Percentiles rank a stretch among this genome's conserved stretches.
Conservation (phyloP, 352 stramenopile species). For the Phytophthora sp. region DNA sequence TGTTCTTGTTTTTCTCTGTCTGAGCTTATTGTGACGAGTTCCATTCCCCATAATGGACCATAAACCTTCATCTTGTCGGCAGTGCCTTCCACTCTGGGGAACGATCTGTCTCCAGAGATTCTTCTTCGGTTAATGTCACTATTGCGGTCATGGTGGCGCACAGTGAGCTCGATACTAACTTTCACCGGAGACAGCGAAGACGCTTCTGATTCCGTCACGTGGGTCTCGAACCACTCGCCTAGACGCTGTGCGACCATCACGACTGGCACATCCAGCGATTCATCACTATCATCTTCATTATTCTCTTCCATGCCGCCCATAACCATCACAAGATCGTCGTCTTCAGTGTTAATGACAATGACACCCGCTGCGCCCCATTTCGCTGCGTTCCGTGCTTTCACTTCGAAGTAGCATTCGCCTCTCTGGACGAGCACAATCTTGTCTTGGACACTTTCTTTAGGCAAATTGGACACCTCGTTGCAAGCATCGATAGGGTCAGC, state of each 20-base stretch:
- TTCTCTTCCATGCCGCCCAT: constrained; percentile 60
- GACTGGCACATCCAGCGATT: constrained; percentile 44
- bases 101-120: constrained; percentile 26
- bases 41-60: constrained; percentile 63
- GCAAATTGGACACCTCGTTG: constrained; percentile 38
- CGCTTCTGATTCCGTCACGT: constrained; percentile 22
- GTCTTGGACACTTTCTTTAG: constrained; percentile 37
- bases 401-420: constrained; percentile 79
- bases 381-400: constrained; percentile 63
- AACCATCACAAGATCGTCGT: constrained; percentile 77
- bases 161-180: constrained; percentile 46
- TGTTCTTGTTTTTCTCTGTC: constrained; percentile 20
- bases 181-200: constrained; percentile 33
- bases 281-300: constrained; percentile 21
- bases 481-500: constrained; percentile 65
- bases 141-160: constrained; percentile 39
- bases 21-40: constrained; percentile 36
- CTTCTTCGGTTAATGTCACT: constrained; percentile 17
- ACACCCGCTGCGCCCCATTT: constrained; percentile 54
- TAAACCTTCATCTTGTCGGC: constrained; percentile 53
- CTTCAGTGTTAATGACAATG: constrained; percentile 70
- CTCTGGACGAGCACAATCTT: constrained; percentile 61
- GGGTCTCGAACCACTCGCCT: constrained; percentile 59
- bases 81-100: constrained; percentile 53
- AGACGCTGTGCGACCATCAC: constrained; percentile 73